phyloP scores from a whole-genome alignment of 306 rosid species.

The Argentina anserina region DNA sequence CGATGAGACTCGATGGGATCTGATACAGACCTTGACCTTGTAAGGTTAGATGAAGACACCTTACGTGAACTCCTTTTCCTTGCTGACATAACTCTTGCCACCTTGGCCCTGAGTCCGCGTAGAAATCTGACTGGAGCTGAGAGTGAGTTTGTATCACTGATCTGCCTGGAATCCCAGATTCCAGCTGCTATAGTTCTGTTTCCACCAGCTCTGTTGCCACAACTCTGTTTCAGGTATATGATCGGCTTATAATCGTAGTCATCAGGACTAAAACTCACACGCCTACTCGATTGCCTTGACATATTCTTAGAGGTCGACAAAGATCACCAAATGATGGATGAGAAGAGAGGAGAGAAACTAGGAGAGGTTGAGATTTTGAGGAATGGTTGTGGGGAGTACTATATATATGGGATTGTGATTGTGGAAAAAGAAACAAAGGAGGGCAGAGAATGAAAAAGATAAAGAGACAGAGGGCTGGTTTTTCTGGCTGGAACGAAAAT shows the following conservation, averaged over 20 bases:
- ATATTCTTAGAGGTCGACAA: conserved; percentile 20
- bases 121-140: conserved; percentile 50
- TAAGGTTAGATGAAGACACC: conserved; percentile 64
- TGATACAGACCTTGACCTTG: conserved; percentile 63
- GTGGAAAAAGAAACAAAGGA: conserved; percentile 20
- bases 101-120: conserved; percentile 56
- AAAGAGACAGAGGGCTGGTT: conserved; percentile 20
- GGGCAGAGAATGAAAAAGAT: conserved; percentile 4
- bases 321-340: conserved; percentile 10
- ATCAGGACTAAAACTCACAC: conserved; percentile 72
- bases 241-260: conserved; percentile 49
- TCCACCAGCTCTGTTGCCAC: conserved; percentile 28
- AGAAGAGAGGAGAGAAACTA: neutral
- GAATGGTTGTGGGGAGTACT: conserved; percentile 23
- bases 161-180: conserved; percentile 42
- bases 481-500: conserved; percentile 9
- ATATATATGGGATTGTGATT: conserved; percentile 21
- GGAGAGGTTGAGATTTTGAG: conserved; percentile 14
- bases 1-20: conserved; percentile 67
- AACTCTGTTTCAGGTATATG: conserved; percentile 35
- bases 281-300: conserved; percentile 54
- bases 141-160: conserved; percentile 35
- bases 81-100: conserved; percentile 48
- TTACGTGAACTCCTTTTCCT: conserved; percentile 57
- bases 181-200: conserved; percentile 43